phyloP scores from a whole-genome alignment of 768 basidiomycete species.

The Lactifluus hygrophoroides region DNA sequence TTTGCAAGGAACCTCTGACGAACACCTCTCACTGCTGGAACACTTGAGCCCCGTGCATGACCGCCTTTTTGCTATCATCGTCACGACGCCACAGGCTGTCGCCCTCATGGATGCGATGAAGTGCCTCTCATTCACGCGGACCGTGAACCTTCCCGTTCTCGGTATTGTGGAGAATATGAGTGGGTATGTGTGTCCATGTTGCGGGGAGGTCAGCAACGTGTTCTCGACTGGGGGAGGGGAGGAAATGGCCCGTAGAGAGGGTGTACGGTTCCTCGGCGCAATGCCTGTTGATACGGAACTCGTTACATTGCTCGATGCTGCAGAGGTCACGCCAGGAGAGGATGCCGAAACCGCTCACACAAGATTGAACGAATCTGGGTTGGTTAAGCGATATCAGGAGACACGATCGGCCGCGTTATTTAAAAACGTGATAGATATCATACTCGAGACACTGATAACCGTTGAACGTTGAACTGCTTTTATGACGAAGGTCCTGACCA shows the following conservation, averaged over 20 bases:
- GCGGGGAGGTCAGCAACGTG: conserved; percentile 89
- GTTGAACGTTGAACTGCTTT: not conserved
- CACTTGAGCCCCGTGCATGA: conserved; percentile 81
- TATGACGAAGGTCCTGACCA: no score
- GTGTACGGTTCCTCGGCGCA: conserved; percentile 70
- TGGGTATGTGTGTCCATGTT: conserved; percentile 98
- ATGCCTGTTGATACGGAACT: conserved; percentile 92
- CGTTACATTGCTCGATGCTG: conserved; percentile 75
- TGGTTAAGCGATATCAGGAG: conserved; percentile 52
- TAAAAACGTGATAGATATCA: conserved; percentile 41
- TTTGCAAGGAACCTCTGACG: conserved; percentile 89
- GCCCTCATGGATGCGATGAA: conserved; percentile 94
- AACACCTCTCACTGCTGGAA: conserved; percentile 92
- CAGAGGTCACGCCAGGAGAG: conserved; percentile 25
- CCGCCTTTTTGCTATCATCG: conserved; percentile 76
- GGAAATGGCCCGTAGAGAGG: conserved; percentile 74
- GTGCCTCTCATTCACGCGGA: conserved; percentile 89
- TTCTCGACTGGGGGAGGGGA: conserved; percentile 93
- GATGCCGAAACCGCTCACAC: conserved; percentile 18
- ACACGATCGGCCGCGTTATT: conserved; percentile 71
- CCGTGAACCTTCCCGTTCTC: conserved; percentile 77
- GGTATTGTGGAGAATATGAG: conserved; percentile 99
- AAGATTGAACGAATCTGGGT: conserved; percentile 33
- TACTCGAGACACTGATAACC: conserved; percentile 28
- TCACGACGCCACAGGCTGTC: conserved; percentile 96